Percentiles rank a stretch among this genome's conserved stretches.
These are phyloP conservation scores for Phialocephala sp. DNA, from an alignment of 2,329 filamentous ascomycete species.

Conservation along the genomic window DNA sequence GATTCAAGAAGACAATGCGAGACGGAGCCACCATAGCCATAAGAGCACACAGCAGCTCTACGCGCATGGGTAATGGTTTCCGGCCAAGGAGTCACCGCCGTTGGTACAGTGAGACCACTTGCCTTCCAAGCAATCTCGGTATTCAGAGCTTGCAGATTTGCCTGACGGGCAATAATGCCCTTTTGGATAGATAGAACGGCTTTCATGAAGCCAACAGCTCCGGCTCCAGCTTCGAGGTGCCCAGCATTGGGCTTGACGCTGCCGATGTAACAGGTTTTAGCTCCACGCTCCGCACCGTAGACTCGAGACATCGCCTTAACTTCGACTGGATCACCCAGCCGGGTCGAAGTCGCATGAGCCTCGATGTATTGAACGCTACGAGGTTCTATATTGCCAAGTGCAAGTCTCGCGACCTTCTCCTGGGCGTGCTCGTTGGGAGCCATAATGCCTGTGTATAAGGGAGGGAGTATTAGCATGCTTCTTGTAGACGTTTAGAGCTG, in stretches of 20 bases:
- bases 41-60: conserved; percentile 40
- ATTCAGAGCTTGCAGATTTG: conserved; percentile 17
- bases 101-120: conserved; percentile 26
- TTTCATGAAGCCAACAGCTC: conserved; percentile 33
- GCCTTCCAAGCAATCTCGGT: conserved; percentile 44
- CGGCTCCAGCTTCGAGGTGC: conserved; percentile 34
- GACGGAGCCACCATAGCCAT: conserved; percentile 46
- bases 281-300: background rate
- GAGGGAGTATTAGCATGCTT: background rate
- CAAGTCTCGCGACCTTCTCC: conserved; percentile 20
- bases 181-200: conserved; percentile 30
- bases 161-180: conserved; percentile 32
- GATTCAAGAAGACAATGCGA: conserved; percentile 44
- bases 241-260: conserved; percentile 33
- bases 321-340: conserved; percentile 27
- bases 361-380: conserved; percentile 44
- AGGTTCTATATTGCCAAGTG: conserved; percentile 24
- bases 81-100: conserved; percentile 4
- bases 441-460: conserved; percentile 50
- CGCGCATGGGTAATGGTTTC: background rate
- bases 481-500: background rate
- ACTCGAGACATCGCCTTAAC: conserved; percentile 8
- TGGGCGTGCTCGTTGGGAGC: conserved; percentile 56
- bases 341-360: conserved; percentile 29
- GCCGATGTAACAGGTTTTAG: conserved; percentile 2